Conservation (phyloP, 2,329 filamentous ascomycete genomes). For the Fusarium floridanum region DNA sequence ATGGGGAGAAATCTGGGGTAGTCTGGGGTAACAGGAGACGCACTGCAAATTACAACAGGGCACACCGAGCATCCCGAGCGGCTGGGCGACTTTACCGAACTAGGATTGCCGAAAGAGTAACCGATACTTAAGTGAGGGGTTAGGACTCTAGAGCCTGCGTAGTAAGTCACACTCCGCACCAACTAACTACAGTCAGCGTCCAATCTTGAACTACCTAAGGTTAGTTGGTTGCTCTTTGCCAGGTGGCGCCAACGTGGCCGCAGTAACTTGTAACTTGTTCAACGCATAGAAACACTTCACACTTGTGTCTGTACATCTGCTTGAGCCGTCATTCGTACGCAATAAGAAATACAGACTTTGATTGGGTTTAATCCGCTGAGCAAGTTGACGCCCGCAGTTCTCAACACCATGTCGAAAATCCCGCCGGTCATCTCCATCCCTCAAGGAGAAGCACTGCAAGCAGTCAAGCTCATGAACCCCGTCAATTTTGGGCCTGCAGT, state of each 20-base stretch:
- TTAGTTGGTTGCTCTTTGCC: neutral
- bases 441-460: slow-evolving; percentile 18
- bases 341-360: neutral
- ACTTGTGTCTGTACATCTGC: neutral
- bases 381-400: neutral
- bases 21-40: slow-evolving; percentile 10
- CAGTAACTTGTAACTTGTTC: neutral
- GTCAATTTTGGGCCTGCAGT: slow-evolving; percentile 56
- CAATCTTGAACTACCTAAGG: neutral
- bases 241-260: no score
- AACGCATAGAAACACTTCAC: neutral
- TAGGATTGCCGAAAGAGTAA: slow-evolving; percentile 19
- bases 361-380: neutral
- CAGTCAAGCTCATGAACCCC: slow-evolving; percentile 53
- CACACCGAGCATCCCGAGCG: neutral
- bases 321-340: neutral
- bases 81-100: slow-evolving; percentile 19
- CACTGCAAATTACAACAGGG: neutral
- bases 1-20: slow-evolving; percentile 13
- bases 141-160: neutral
- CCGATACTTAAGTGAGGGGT: slow-evolving; percentile 8
- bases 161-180: neutral
- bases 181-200: neutral
- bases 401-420: neutral
- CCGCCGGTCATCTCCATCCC: slow-evolving; percentile 18